A percentile compares a stretch with the other conserved stretches of the same genome.
These are phyloP conservation scores for Beauveria asiatica DNA, from an alignment of 2,329 filamentous ascomycete genomes.

Conservation along the genomic window DNA sequence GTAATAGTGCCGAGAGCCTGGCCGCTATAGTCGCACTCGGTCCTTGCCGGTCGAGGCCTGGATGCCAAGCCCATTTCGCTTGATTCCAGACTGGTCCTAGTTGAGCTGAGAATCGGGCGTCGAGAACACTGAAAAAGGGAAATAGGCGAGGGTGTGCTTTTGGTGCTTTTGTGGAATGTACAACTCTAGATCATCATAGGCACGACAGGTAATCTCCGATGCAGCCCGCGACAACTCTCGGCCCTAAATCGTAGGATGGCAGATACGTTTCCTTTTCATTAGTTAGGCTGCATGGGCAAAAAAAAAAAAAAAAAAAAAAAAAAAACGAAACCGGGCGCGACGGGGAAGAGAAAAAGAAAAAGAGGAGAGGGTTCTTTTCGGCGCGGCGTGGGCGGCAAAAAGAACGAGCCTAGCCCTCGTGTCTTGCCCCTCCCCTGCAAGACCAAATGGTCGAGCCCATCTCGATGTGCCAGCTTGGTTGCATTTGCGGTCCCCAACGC, in stretches of 20 bases:
- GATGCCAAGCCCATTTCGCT: background rate
- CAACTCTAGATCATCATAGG: background rate
- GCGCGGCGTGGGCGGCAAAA: background rate
- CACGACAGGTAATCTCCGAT: slow-evolving; percentile 2
- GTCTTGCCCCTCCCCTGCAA: background rate
- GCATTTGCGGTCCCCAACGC: background rate
- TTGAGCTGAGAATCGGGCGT: too few relatives aligned
- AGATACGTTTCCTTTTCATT: background rate
- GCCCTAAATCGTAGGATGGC: too few relatives aligned
- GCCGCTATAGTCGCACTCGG: background rate
- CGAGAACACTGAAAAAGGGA: too few relatives aligned
- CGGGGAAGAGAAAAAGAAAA: too few relatives aligned
- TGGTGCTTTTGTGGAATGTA: background rate
- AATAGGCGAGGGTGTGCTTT: background rate
- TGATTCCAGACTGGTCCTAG: too few relatives aligned
- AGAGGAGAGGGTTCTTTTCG: background rate
- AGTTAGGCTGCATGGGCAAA: background rate
- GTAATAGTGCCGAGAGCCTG: background rate
- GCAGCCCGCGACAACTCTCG: background rate
- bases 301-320: background rate
- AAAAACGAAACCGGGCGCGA: too few relatives aligned
- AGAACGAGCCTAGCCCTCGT: background rate
- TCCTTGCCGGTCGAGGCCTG: background rate
- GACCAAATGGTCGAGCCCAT: background rate
- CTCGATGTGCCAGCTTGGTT: background rate